Base-by-base conservation (phyloP, 768 basidiomycete genomes). In the Pleurotus cornucopiae region DNA sequence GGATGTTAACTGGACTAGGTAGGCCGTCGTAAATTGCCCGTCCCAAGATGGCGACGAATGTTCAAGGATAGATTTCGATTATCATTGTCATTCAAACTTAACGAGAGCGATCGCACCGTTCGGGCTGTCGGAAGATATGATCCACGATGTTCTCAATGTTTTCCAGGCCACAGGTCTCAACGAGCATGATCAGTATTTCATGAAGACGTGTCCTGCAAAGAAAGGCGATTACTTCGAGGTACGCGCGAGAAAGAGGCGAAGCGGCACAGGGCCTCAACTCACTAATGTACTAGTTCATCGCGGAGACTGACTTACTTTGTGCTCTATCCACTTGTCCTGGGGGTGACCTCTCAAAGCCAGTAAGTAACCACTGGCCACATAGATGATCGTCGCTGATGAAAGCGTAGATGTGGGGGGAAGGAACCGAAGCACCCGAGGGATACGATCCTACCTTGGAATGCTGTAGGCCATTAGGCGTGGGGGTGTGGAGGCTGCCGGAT, bases 121-220 rank as follows among this genome's bases (percentile, higher is more conserved):
- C 56, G 63, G 63, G 21, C 54, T 64, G 26, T 56, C 60, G 26
- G 63, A 64, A 46, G 58, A 57, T 41, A 63, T 63, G 47, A 60
- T 64, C 34, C 63, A 64, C 56, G 63, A 64, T 49, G 63, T 64
- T 18, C 57, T 64, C 30, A 64, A 64, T 43, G 62, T 64, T 14
- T 64, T 64, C 46, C 63, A 64, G 46, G 61, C 57, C 48, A 64
- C 63, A 9, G 63, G 63, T 37, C 60, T 64, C 40, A 63, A 64
- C 45, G 55, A 54, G 23, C 51, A 63, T 45, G 63, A 63, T 46
- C 58, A 63, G 45, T 63, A 63, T 48, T 63, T 60, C 39, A 63
- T 63, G 63, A 64, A 63, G 47, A 59, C 63, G 20, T 64, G 63
- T 55, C 63, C 63, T 25, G 63, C 62, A 37, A 55, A 47, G 45